Base-by-base conservation (phyloP, 108 stramenopile genomes). In the Schizochytrium sp. region DNA sequence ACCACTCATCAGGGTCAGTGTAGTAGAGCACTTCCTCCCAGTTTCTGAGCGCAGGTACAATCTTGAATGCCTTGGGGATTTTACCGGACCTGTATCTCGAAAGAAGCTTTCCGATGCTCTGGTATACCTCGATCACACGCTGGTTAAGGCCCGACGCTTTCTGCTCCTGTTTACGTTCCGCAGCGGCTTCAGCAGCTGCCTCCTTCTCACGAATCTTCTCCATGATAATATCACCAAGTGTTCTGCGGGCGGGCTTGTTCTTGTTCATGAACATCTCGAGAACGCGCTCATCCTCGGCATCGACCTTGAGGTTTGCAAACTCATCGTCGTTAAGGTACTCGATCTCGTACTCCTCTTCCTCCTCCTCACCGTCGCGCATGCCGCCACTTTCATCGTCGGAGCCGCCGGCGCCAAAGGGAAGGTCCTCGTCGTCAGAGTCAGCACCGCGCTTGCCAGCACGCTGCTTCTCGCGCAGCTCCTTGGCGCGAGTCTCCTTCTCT, bases 41-140 rank as follows among this genome's bases (percentile, higher is more conserved):
- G 73, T 97, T 97, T 61, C 92, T 91, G 45, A 99, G 90, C 4
- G 96, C 96, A 12, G 99, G 99, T 45, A 99, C 96, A 17, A 99
- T 98, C 94, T 99, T 99, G 96, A 99, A 98, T 46, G 98, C 99
- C 91, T 99, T 99, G 46, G 99, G 99, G 8, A 99, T 94, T 90
- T 98, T 98, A n/a, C 98, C 99, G 2, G 97, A 93, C 40, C 96
- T 96, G 91, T 98, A 99, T 72, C 93, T 95, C 72, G 92, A 92
- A n/a, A 99, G 93, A 76, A 99, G 93, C 90, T 95, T 95, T 56
- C 98, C 98, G 88, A 99, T 98, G 55, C 96, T 96, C 3, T 96
- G 96, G 91, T 98, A 99, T 0, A 96, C 96, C 92, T 98, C 97
- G 53, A 97, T 95, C 28, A 99, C 96, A 90, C 97, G 97, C 3